phyloP scores from a whole-genome alignment of 257 asterid species.

The Phtheirospermum japonicum region DNA sequence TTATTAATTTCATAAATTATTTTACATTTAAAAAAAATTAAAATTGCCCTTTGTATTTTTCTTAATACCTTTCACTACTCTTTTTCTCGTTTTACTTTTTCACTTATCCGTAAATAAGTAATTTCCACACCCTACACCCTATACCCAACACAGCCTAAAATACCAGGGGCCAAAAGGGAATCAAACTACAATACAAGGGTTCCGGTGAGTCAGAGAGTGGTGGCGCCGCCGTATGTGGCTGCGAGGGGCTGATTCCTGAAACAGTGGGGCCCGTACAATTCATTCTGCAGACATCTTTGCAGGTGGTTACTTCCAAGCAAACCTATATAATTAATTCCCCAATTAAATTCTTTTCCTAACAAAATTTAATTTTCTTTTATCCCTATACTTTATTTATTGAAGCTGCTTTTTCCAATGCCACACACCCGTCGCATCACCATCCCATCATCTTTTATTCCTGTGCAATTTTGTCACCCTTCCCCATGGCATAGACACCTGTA shows the following conservation, averaged over 20 bases:
- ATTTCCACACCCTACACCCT: too few relatives aligned
- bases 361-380: constrained; percentile 27
- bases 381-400: constrained; percentile 19
- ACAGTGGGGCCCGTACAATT: constrained; percentile 30
- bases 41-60: too few relatives aligned
- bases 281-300: constrained; percentile 29
- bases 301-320: constrained; percentile 34
- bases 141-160: too few relatives aligned
- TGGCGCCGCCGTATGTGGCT: constrained; percentile 31
- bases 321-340: constrained; percentile 25
- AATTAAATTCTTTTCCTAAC: constrained; percentile 38
- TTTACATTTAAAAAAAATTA: too few relatives aligned
- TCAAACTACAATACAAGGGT: too few relatives aligned
- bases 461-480: too few relatives aligned
- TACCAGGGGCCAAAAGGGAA: too few relatives aligned
- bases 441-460: constrained; percentile 42
- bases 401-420: constrained; percentile 18
- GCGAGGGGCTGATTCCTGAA: constrained; percentile 7
- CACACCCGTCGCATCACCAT: constrained; percentile 37
- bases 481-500: constrained; percentile 25
- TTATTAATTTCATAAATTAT: too few relatives aligned
- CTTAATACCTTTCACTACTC: too few relatives aligned
- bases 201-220: constrained; percentile 10
- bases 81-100: too few relatives aligned
- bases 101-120: too few relatives aligned